A percentile compares a stretch with the other conserved stretches of the same genome.
These are phyloP conservation scores for Phallus indusiatus DNA, from an alignment of 768 basidiomycete genomes.

Conservation along the genomic window DNA sequence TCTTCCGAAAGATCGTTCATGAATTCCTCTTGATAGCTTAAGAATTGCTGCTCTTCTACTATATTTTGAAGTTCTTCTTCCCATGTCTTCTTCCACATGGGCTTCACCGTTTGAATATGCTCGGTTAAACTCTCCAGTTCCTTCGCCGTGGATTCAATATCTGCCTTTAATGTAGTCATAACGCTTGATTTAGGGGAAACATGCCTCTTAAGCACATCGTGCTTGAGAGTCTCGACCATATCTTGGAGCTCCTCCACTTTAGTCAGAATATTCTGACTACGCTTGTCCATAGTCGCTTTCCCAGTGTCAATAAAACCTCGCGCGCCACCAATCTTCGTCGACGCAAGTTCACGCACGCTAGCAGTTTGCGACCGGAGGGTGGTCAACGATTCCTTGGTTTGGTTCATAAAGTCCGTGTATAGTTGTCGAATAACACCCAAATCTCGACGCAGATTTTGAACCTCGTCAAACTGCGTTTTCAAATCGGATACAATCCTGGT, in stretches of 20 bases:
- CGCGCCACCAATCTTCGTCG: slow-evolving; percentile 71
- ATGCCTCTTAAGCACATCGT: slow-evolving; percentile 85
- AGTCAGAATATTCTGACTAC: slow-evolving; percentile 84
- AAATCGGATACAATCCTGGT: slow-evolving; percentile 70
- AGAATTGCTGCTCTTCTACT: slow-evolving; percentile 92
- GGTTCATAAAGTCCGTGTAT: slow-evolving; percentile 87
- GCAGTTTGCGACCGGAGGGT: slow-evolving; percentile 76
- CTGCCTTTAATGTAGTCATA: slow-evolving; percentile 62
- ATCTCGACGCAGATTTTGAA: slow-evolving; percentile 89
- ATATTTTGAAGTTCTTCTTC: slow-evolving; percentile 93
- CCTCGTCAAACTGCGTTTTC: slow-evolving; percentile 89
- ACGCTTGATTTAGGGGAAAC: slow-evolving; percentile 70
- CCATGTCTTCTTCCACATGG: slow-evolving; percentile 99
- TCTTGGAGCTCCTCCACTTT: slow-evolving; percentile 92
- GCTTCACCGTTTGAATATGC: slow-evolving; percentile 82
- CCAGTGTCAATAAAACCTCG: slow-evolving; percentile 85
- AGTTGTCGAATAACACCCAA: slow-evolving; percentile 90
- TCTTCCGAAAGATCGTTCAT: slow-evolving; percentile 83
- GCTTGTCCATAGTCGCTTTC: slow-evolving; percentile 82
- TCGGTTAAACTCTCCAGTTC: slow-evolving; percentile 72
- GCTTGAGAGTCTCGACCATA: slow-evolving; percentile 77
- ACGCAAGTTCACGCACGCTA: slow-evolving; percentile 80
- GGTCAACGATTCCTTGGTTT: slow-evolving; percentile 79
- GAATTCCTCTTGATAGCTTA: slow-evolving; percentile 89
- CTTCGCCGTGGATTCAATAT: slow-evolving; percentile 51